Percentiles rank a stretch among this genome's conserved stretches.
Conservation (phyloP, 2,329 filamentous ascomycete genomes). For the Mollisia scopiformis region DNA sequence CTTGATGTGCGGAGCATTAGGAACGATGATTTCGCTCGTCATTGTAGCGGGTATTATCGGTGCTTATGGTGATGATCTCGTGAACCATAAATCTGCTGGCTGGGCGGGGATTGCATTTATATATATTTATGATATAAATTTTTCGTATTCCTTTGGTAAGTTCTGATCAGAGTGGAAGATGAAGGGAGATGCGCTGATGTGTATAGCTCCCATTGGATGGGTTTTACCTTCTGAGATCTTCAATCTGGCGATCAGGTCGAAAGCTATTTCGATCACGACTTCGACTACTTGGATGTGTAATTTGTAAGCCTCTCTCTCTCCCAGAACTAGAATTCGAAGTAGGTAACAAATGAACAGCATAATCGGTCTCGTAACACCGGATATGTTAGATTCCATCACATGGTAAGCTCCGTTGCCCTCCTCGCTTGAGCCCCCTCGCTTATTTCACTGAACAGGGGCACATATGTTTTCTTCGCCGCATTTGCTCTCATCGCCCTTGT, state of each 20-base stretch:
- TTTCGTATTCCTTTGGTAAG: conserved; percentile 31
- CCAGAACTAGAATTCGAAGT: background rate
- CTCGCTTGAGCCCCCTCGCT: background rate
- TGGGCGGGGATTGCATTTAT: conserved; percentile 62
- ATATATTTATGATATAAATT: conserved; percentile 54
- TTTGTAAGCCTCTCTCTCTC: no score
- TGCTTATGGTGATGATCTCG: conserved; percentile 49
- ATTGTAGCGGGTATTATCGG: conserved; percentile 58
- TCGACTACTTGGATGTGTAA: conserved; percentile 62
- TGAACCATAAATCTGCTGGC: conserved; percentile 50
- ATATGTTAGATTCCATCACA: conserved; percentile 54
- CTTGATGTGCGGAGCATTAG: conserved; percentile 49
- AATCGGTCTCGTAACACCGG: conserved; percentile 56
- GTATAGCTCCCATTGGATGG: conserved; percentile 56
- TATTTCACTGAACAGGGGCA: conserved; percentile 38
- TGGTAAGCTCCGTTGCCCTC: conserved; percentile 25
- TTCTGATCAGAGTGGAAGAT: background rate
- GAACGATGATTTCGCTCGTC: conserved; percentile 55
- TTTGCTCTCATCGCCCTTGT: conserved; percentile 51
- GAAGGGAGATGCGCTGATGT: no score
- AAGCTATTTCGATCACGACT: conserved; percentile 63
- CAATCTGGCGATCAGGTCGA: conserved; percentile 57
- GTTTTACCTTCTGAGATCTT: conserved; percentile 61
- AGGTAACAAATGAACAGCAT: conserved; percentile 24
- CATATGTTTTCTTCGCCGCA: conserved; percentile 63